These are phyloP conservation scores for Brachypodium distachyon DNA, from an alignment of 202 grass and related monocot species.

Conservation along the genomic window DNA sequence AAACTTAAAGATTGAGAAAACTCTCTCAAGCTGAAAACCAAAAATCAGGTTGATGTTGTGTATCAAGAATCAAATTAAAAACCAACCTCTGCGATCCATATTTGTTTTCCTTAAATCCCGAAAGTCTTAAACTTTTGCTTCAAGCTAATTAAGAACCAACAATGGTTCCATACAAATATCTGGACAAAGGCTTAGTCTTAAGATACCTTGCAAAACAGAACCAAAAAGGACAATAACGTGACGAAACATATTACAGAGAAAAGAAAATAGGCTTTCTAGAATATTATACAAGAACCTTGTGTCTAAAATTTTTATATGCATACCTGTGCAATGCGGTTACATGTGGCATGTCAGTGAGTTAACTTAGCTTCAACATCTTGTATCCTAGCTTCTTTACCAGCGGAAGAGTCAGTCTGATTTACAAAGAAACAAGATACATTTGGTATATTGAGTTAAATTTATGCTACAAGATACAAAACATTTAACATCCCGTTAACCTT, in stretches of 20 bases:
- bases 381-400: conserved; percentile 61
- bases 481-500: too few relatives aligned
- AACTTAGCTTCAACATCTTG: conserved; percentile 66
- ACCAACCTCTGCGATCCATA: conserved; percentile 74
- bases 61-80: conserved; percentile 2
- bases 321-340: conserved; percentile 76
- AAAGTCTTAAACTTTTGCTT: conserved; percentile 53
- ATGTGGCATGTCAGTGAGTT: conserved; percentile 58
- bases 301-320: background rate
- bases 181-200: background rate
- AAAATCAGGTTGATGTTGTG: background rate
- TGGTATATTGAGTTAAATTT: background rate
- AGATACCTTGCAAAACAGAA: background rate
- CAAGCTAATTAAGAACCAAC: conserved; percentile 9
- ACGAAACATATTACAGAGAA: background rate
- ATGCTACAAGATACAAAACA: too few relatives aligned
- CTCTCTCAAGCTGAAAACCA: conserved; percentile 75
- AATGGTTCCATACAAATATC: background rate
- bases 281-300: too few relatives aligned
- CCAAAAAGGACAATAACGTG: background rate
- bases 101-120: conserved; percentile 59
- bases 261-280: background rate
- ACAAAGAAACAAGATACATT: conserved; percentile 34
- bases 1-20: conserved; percentile 56
- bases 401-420: conserved; percentile 62